Percentiles rank a stretch among this genome's conserved stretches.
Evolutionary conservation across 371 early-diverging fungal species (phyloP).

Genomic region (Apophysomyces trapeziformis): DNA sequence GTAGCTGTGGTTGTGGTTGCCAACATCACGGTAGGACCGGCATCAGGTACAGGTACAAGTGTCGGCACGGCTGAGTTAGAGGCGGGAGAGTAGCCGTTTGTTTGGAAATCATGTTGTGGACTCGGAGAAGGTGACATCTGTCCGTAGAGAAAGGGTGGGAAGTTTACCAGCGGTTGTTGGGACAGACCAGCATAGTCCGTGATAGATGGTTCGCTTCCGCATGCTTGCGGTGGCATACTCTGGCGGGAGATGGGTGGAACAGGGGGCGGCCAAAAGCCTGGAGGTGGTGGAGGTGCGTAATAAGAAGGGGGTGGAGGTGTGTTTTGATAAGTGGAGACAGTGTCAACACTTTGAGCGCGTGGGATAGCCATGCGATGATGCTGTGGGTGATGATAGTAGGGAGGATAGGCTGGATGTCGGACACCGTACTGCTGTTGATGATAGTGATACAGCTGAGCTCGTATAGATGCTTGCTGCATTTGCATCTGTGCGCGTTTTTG

Average conservation of each 20-base stretch:
- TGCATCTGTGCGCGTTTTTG: conserved; percentile 63
- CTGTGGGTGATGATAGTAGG: conserved; percentile 16
- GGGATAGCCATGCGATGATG: conserved; percentile 18
- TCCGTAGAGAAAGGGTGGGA: conserved; percentile 39
- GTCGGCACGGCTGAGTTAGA: conserved; percentile 17
- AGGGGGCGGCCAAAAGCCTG: conserved; percentile 11
- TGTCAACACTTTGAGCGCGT: conserved; percentile 48
- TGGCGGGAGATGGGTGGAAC: conserved; percentile 22
- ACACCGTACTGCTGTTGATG: conserved; percentile 24
- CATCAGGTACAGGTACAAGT: conserved; percentile 48
- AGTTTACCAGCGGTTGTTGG: conserved; percentile 17
- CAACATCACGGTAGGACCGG: conserved; percentile 50
- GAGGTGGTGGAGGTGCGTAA: conserved; percentile 15
- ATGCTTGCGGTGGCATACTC: conserved; percentile 37
- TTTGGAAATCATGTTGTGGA: conserved; percentile 21
- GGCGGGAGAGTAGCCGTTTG: conserved; percentile 3
- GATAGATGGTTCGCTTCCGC: conserved; percentile 20
- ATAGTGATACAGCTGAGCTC: conserved; percentile 36
- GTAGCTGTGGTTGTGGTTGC: conserved; percentile 19
- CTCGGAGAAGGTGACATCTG: conserved; percentile 32
- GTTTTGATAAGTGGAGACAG: conserved; percentile 14
- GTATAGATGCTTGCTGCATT: conserved; percentile 41
- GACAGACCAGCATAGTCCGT: not conserved
- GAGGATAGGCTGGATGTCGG: conserved; percentile 18
- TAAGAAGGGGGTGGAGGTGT: conserved; percentile 23